Conservation (phyloP, 345 rosid species). For the Bruguiera sexangula region DNA sequence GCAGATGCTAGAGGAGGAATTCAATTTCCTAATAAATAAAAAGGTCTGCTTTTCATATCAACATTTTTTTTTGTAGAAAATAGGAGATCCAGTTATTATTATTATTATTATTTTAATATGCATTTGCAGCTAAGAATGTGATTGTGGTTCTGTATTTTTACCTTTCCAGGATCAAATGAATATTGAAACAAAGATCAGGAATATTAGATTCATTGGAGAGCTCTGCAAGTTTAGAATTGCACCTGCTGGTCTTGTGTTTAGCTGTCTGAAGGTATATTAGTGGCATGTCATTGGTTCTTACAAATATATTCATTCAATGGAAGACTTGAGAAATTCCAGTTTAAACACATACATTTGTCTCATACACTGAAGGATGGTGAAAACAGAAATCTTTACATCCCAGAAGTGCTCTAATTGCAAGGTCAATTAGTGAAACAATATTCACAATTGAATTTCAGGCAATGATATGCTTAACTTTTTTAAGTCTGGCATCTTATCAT, state of each 20-base stretch:
- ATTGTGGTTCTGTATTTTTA: slow-evolving; percentile 11
- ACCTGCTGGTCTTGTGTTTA: slow-evolving; percentile 75
- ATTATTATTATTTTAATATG: slow-evolving; percentile 9
- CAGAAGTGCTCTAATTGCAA: no score
- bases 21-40: slow-evolving; percentile 85
- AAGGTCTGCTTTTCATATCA: slow-evolving; percentile 47
- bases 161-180: slow-evolving; percentile 95
- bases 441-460: neutral
- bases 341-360: no score
- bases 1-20: slow-evolving; percentile 97
- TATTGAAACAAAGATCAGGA: slow-evolving; percentile 93
- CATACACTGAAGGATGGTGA: no score
- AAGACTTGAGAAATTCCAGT: no score
- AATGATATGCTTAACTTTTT: neutral
- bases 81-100: slow-evolving; percentile 5
- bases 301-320: neutral
- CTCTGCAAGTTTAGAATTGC: slow-evolving; percentile 94
- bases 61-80: neutral
- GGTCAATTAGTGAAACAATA: no score
- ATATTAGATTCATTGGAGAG: slow-evolving; percentile 96
- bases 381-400: no score
- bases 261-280: slow-evolving; percentile 82
- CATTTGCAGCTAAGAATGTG: slow-evolving; percentile 10
- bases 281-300: slow-evolving; percentile 4
- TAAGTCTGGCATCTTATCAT: neutral